phyloP scores from a whole-genome alignment of 1,284 basidiomycete species.

The Trametes hirsuta region DNA sequence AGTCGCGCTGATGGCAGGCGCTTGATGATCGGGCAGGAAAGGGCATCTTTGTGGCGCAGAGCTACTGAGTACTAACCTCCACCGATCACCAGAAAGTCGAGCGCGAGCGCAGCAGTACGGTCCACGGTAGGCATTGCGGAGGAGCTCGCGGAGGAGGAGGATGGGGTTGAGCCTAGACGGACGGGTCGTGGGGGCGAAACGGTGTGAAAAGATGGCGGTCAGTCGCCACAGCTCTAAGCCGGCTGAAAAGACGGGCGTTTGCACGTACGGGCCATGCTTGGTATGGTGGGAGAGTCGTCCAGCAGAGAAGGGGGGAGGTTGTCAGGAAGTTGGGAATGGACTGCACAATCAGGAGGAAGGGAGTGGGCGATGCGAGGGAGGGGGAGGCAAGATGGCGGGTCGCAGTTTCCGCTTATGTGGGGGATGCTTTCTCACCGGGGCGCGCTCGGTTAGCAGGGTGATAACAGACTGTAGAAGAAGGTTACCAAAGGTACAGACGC shows the following conservation, averaged over 20 bases:
- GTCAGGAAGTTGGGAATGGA: background rate
- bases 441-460: slow-evolving; percentile 4
- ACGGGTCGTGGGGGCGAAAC: background rate
- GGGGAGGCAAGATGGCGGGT: slow-evolving; percentile 1
- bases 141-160: slow-evolving; percentile 5
- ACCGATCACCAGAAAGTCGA: slow-evolving; percentile 30
- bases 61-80: slow-evolving; percentile 22
- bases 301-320: background rate
- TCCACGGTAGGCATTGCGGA: slow-evolving; percentile 19
- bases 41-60: slow-evolving; percentile 1
- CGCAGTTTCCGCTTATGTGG: slow-evolving; percentile 12
- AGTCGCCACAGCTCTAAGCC: background rate
- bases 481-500: background rate
- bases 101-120: slow-evolving; percentile 18
- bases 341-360: background rate
- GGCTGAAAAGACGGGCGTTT: background rate
- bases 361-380: slow-evolving; percentile 3
- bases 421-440: slow-evolving; percentile 3
- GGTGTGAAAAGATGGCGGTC: background rate
- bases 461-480: background rate
- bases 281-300: background rate
- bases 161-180: background rate
- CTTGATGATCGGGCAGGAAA: background rate
- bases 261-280: slow-evolving; percentile 10
- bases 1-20: background rate